Evolutionary conservation across 768 basidiomycete species (phyloP).

Genomic region (Tulasnella sp.): DNA sequence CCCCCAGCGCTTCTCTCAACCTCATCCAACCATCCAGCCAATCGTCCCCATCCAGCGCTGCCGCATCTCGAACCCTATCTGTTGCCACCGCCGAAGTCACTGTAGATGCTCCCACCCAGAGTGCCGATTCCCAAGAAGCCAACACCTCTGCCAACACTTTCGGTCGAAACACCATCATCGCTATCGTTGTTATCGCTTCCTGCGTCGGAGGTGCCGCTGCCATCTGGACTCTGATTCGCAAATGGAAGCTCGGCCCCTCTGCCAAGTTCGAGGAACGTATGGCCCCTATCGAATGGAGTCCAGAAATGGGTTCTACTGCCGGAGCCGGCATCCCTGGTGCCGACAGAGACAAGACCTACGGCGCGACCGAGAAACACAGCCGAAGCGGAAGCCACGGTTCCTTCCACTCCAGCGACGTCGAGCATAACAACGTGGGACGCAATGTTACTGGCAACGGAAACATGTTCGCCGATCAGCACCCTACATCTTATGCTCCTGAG

Average conservation of each 20-base stretch:
- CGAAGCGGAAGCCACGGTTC: constrained; percentile 56
- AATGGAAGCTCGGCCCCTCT: constrained; percentile 84
- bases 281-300: constrained; percentile 85
- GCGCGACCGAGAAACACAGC: constrained; percentile 47
- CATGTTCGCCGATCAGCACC: constrained; percentile 21
- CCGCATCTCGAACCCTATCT: constrained; percentile 32
- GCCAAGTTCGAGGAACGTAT: constrained; percentile 77
- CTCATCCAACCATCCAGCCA: constrained; percentile 26
- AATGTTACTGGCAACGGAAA: constrained; percentile 20
- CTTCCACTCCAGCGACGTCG: constrained; percentile 46
- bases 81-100: constrained; percentile 24
- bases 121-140: neutral
- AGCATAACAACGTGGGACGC: constrained; percentile 25
- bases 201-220: constrained; percentile 65
- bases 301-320: constrained; percentile 45
- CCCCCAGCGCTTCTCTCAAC: constrained; percentile 31
- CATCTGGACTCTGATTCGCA: constrained; percentile 86
- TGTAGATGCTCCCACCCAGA: neutral
- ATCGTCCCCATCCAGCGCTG: constrained; percentile 22
- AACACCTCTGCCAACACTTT: constrained; percentile 30
- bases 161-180: constrained; percentile 48
- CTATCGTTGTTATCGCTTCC: constrained; percentile 66
- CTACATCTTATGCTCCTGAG: constrained; percentile 8
- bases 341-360: constrained; percentile 34
- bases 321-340: constrained; percentile 1